Base-by-base conservation (phyloP, 345 rosid genomes). In the Raphanus sativus region DNA sequence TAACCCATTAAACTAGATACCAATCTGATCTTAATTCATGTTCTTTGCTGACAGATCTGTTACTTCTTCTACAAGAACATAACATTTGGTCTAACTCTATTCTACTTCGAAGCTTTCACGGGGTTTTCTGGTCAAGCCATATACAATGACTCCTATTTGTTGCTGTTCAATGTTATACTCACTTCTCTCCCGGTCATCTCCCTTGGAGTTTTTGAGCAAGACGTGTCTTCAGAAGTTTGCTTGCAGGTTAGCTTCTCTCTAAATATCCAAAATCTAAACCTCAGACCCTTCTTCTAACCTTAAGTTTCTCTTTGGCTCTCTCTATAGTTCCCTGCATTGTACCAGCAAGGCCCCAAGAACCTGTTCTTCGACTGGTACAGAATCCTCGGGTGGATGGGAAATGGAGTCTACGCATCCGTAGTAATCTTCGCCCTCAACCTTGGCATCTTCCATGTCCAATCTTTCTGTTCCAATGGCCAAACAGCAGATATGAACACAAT, bases 101-200 rank as follows among this genome's bases (percentile, higher is more conserved):
- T 92, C 89, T 90, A 80, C 89, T 89, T 79, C 9, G 92, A 90
- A 77, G 17, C 81, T 54, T 89, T 79, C 81, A 88, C 96, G 1
- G 82, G 80, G 55, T 90, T 92, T 84, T 88, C 91, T 0, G 92
- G 92, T 28, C 87, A 89, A 64, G 74, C 82, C 16, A 50, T 92
- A 29, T 90, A 89, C 65, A 87, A 92, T 17, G 91, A 89, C 65
- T 80, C 89, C 87, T 92, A 85, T 50, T 82, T 90, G 91, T 76
- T 82, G 63, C 30, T 86, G 80, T 92, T 89, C 88, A 92, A 92
- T 73, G 83, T 90, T 38, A 8, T 87, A 62, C 79, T 89, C 42
- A 92, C 94, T 42, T 90, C 98, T n/a, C 76, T 92, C 79, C 96
- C 96, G 0, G 92, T 92, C 67, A 85, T 90, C 50, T 81, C 96